Evolutionary conservation across 2,329 filamentous ascomycete species (phyloP), one percentile per base, ranked within the genome.

Genomic region (Talaromyces marneffei): DNA sequence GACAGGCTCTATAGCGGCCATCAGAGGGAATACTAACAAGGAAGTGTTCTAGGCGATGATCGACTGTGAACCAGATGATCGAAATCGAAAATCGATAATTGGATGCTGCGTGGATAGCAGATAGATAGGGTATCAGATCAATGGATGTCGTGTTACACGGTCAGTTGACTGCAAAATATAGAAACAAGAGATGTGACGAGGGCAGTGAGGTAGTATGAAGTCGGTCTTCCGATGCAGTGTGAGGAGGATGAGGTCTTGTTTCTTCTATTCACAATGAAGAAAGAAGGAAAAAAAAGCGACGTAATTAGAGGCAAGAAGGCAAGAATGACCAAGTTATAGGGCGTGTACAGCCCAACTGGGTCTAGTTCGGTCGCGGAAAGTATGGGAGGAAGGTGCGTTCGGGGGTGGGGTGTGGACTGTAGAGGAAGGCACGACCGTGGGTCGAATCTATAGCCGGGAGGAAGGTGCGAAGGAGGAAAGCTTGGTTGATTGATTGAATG

Each of bases 351-450:
- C 48, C 48, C 48, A 52, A 23, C 48, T 20, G 9, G 48, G 23
- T 40, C 52, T 55, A 29, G 52, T 18, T 29, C 52, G 52, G 52
- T 55, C 52, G 52, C 35, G 35, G 52, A 55, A 55, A 55, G 52
- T 39, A 40, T 39, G 52, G 44, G 44, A 58, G 42, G 56, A 37
- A 58, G 55, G 55, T 25, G 29, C 55, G 27, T 18, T 16, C 39
- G 56, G 42, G 31, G 42, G 29, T 18, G 40, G 40, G 42, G 52
- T 37, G n/a, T n/a, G n/a, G 31, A 37, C 33, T n/a, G n/a, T n/a
- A n/a, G 14, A 55, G 52, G 56, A 37, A 58, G 31, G 56, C 27
- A 50, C 55, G 39, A 57, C 55, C 55, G 55, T 57, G 55, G 55
- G 25, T 46, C 29, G n/a, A n/a, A 9, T 8, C 29, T 14, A 39